Evolutionary conservation across 2,329 filamentous ascomycete genomes (phyloP).

Genomic region (Aspergillus thermomutatus): DNA sequence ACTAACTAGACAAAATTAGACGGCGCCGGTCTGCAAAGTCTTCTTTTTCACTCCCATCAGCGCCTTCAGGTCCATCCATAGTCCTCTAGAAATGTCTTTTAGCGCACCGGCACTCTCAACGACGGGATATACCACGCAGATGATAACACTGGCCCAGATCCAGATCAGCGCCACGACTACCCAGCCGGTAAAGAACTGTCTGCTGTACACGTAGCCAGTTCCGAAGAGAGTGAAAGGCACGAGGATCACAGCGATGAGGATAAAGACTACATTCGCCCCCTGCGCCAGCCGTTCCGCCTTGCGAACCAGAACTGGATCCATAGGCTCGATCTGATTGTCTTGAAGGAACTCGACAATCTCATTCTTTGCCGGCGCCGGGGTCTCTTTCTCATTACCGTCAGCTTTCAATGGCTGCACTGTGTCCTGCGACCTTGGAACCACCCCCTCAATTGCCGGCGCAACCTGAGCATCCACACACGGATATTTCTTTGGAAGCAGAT

Average conservation of each 20-base stretch:
- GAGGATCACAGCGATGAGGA: slow-evolving; percentile 35
- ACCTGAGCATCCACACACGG: background rate
- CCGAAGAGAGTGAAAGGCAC: slow-evolving; percentile 42
- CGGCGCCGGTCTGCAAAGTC: background rate
- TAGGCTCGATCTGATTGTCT: slow-evolving; percentile 39
- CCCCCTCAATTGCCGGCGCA: background rate
- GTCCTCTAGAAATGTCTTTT: slow-evolving; percentile 20
- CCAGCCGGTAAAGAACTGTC: slow-evolving; percentile 37
- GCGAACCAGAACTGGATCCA: slow-evolving; percentile 37
- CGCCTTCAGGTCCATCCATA: slow-evolving; percentile 15
- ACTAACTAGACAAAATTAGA: background rate
- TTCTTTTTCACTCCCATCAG: background rate
- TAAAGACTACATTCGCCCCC: slow-evolving; percentile 33
- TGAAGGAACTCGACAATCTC: slow-evolving; percentile 44
- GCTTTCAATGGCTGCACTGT: background rate
- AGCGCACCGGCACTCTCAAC: slow-evolving; percentile 35
- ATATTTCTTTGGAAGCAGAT: slow-evolving; percentile 30
- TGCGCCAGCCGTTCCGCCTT: slow-evolving; percentile 38
- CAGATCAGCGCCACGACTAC: slow-evolving; percentile 41
- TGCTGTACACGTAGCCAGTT: slow-evolving; percentile 34
- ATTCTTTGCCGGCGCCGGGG: slow-evolving; percentile 31
- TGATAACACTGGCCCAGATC: slow-evolving; percentile 37
- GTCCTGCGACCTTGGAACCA: background rate
- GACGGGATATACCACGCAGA: slow-evolving; percentile 41
- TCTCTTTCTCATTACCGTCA: background rate